Evolutionary conservation across 2,329 filamentous ascomycete species (phyloP), one percentile per base, ranked within the genome.

Genomic region (Fusarium albosuccineum): DNA sequence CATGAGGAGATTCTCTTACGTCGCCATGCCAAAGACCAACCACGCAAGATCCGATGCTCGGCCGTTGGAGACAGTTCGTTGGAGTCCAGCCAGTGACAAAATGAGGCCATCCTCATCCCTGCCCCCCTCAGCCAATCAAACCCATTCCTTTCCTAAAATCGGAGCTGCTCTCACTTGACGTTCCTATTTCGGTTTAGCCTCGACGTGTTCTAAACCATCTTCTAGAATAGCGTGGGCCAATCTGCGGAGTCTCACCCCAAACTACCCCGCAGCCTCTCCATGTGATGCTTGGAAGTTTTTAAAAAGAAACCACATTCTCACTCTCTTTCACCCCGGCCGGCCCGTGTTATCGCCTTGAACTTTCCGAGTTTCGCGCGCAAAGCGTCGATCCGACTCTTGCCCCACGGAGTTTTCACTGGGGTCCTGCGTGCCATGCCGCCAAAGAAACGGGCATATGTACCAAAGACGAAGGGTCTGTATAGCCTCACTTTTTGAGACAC

Each of bases 381-480:
- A 51, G 42, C 14, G 64, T 59, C 56, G 61, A 66, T 68, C 65
- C 41, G 4, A 17, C 36, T 22, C 22, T 34, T 39, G 17, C n/a
- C 41, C 26, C 11, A 26, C 13, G n/a, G n/a, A 17, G 58, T 5
- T n/a, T 3, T 6, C 6, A 26, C 44, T 11, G 41, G 39, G 33
- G 52, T 9, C 10, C 33, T 34, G n/a, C n/a, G 33, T 60, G 51
- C 49, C 29, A 73, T 73, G 70, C 64, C 70, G 10, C 69, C 66
- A 6, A 73, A 70, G 52, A 73, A 73, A 63, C 66, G 70, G 16
- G 63, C 66, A 51, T 73, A 73, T 29, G 67, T 73, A 45, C 68
- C 70, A 34, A 73, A 73, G 48, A 69, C 67, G 7, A 73, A 72
- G 34, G 70, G 70, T 73, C 9, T 22, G 52, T 39, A 7, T 44